These are phyloP conservation scores for Starmerella apis DNA, from an alignment of 805 yeast genomes.

Conservation along the genomic window DNA sequence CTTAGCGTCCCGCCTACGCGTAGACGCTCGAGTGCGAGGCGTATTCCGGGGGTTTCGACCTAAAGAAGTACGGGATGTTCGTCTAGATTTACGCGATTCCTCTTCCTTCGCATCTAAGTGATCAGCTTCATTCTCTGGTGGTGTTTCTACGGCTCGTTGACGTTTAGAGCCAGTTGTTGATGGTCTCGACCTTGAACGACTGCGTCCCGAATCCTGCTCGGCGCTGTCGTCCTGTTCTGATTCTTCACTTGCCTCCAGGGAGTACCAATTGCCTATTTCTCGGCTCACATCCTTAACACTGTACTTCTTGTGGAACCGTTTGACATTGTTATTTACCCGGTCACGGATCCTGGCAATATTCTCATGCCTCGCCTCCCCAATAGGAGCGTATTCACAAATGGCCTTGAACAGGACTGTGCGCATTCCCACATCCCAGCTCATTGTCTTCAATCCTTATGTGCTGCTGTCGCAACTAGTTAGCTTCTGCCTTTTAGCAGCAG, in stretches of 20 bases:
- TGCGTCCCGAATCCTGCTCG: background rate
- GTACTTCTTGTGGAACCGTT: conserved; percentile 18
- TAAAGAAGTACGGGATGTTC: background rate
- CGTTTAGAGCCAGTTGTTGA: background rate
- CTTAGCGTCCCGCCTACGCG: background rate
- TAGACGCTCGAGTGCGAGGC: background rate
- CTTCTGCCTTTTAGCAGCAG: background rate
- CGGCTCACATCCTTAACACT: conserved; percentile 8
- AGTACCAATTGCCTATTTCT: conserved; percentile 10
- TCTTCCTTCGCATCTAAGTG: background rate
- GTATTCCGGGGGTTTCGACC: background rate
- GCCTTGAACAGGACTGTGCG: conserved; percentile 13
- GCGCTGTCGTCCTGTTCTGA: background rate
- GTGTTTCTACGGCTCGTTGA: background rate
- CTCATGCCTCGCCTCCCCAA: background rate
- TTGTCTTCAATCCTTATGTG: too few relatives aligned
- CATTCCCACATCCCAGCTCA: conserved; percentile 14
- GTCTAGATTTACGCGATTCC: background rate
- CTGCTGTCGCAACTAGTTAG: too few relatives aligned
- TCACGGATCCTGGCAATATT: conserved; percentile 3
- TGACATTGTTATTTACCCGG: conserved; percentile 11
- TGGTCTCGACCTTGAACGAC: background rate
- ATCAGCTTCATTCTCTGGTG: background rate
- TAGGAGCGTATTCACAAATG: conserved; percentile 12
- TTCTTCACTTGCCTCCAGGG: background rate